Evolutionary conservation across 2,329 filamentous ascomycete species (phyloP), one percentile per base, ranked within the genome.

Genomic region (Aspergillus aculeatinus): DNA sequence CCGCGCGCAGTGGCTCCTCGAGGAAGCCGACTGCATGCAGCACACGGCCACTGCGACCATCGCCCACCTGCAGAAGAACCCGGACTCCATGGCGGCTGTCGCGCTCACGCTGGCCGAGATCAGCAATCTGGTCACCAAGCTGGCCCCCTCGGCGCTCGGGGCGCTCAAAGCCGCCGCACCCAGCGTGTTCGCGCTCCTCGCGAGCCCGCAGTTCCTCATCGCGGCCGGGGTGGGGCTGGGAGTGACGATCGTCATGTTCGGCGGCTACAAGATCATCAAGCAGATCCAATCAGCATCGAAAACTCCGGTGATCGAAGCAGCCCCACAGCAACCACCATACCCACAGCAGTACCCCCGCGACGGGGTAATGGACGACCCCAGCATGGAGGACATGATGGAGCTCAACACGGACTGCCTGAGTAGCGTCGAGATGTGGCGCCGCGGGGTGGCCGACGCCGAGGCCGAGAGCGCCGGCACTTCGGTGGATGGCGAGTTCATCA

Each of bases 231-330:
- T 96, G 14, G 91, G 90, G 0, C 87, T 96, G 0, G 95, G 95
- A 14, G 88, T 96, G n/a, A 98, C 95, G 0, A 88, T 98, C 9
- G 91, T 99, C 69, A 93, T 95, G 75, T 91, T 99, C 61, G 95
- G 95, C 57, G 94, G 95, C 5, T 98, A 92, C 85, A 98, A 96
- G 79, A 97, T 99, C 74, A 88, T 99, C 77, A 96, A 97, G 82
- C 89, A 87, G 68, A 91, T 98, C 66, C 63, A 68, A 47, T 60
- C 80, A 81, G 69, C 79, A 39, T 67, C 67, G 55, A 52, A 54
- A 1, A 19, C 39, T 1, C 39, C 39, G 4, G 39, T 44, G 5
- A 12, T 44, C 3, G 39, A 44, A 19, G 39, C 39, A 5, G 14
- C 39, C 39, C 39, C 14, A 16, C 14, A n/a, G 11, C 54, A 12